Evolutionary conservation across 2,329 filamentous ascomycete genomes (phyloP).

Genomic region (Trichoderma cornu-damae): DNA sequence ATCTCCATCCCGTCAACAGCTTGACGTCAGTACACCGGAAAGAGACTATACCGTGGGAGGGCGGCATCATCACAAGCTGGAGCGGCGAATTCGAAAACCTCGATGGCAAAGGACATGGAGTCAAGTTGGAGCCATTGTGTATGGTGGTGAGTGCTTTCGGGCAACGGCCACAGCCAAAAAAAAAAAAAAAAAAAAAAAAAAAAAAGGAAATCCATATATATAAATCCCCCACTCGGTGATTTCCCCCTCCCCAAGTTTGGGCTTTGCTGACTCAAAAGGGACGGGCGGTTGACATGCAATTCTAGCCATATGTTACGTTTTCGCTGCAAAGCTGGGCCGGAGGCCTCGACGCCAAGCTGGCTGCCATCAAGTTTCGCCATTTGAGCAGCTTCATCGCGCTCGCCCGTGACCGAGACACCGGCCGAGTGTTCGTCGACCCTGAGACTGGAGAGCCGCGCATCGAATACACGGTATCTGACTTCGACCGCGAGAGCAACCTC

Average conservation of each 20-base stretch:
- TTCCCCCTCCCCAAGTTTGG: conserved; percentile 4
- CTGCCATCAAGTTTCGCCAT: conserved; percentile 61
- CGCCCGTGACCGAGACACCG: conserved; percentile 69
- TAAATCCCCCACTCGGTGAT: no score
- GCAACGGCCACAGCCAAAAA: neutral
- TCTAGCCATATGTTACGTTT: conserved; percentile 55
- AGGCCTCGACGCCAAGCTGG: conserved; percentile 67
- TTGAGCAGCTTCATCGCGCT: conserved; percentile 70
- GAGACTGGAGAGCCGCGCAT: conserved; percentile 59
- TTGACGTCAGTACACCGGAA: conserved; percentile 61
- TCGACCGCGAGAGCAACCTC: conserved; percentile 67
- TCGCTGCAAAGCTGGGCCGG: conserved; percentile 60
- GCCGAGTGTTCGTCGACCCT: conserved; percentile 68
- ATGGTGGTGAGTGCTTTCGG: conserved; percentile 53
- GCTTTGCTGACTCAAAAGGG: conserved; percentile 18
- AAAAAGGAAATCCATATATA: neutral
- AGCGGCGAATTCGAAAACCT: conserved; percentile 75
- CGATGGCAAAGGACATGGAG: conserved; percentile 73
- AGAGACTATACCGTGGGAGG: conserved; percentile 65
- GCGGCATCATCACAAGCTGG: conserved; percentile 73
- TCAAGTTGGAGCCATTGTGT: conserved; percentile 70
- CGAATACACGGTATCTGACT: conserved; percentile 63
- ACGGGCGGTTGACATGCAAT: neutral
- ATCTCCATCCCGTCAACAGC: conserved; percentile 69
- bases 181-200: neutral